Conservation (phyloP, 352 stramenopile genomes). For the Globisporangium orthogonon region DNA sequence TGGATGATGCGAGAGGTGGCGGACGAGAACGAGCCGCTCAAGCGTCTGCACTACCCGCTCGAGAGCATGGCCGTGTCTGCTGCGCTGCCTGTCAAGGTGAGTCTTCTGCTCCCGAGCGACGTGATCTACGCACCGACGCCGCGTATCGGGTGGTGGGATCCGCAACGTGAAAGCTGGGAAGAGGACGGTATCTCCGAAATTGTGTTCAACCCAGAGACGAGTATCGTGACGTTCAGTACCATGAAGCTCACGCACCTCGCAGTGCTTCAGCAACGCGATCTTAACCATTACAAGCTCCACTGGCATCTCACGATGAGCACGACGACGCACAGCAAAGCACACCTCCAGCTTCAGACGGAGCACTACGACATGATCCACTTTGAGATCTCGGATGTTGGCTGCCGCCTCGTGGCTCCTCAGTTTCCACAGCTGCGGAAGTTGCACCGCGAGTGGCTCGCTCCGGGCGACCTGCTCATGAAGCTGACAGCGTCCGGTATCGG, state of each 20-base stretch:
- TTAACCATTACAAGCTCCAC: conserved; percentile 57
- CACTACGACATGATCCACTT: conserved; percentile 52
- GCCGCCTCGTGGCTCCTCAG: conserved; percentile 38
- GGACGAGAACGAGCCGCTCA: conserved; percentile 35
- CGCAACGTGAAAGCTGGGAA: conserved; percentile 40
- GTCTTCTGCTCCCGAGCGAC: conserved; percentile 37
- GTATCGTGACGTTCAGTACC: conserved; percentile 61
- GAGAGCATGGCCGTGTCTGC: conserved; percentile 69
- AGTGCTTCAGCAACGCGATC: conserved; percentile 57
- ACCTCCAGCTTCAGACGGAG: conserved; percentile 52
- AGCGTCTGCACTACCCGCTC: conserved; percentile 64
- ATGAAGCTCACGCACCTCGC: conserved; percentile 72
- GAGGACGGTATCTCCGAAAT: conserved; percentile 77
- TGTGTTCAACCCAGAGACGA: conserved; percentile 44
- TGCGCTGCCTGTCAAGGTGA: conserved; percentile 59
- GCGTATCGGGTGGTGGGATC: conserved; percentile 70
- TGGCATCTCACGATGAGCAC: conserved; percentile 65
- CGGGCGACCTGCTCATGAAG: conserved; percentile 50
- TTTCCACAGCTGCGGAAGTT: conserved; percentile 41
- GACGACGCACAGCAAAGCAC: conserved; percentile 20
- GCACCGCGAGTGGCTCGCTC: conserved; percentile 27
- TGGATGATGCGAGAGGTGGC: conserved; percentile 77
- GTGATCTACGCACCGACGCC: conserved; percentile 37
- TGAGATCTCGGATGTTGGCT: conserved; percentile 58
- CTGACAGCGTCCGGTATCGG: conserved; percentile 53